Evolutionary conservation across 1,139 yeast genomes (phyloP), one percentile per base, ranked within the genome.

Genomic region (Suhomyces taliae): DNA sequence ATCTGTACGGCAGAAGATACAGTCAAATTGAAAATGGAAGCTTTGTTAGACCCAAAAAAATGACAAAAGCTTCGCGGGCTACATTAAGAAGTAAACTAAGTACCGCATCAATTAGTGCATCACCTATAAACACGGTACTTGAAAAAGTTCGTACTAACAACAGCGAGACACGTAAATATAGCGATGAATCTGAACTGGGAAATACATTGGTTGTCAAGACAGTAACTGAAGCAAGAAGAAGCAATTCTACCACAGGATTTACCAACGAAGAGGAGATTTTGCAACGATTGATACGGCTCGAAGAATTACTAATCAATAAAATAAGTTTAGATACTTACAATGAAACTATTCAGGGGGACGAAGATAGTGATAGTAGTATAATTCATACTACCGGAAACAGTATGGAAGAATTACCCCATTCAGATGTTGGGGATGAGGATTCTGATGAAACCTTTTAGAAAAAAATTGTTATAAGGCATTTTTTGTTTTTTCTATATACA

Each of bases 21-120:
- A 53, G 57, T 29, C 54, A 53, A 15, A 44, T 52, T 19, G 57
- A 53, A 19, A 46, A 47, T 32, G 41, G 33, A 2, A 36, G 41
- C 12, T 49, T 43, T 32, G 33, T 33, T 34, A 40, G 42, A 10
- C 49, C 48, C 37, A 47, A 45, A 19, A 41, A 40, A 15, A 26
- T 45, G 42, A 36, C 44, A 32, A 19, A 32, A 14, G 43, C 34
- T 15, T 45, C 44, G 2, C 38, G 36, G 37, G 41, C 38, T 27
- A 69, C 74, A 0, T 49, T 70, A 14, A 60, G 65, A 2, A 48
- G 52, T n/a, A 65, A 67, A 45, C 57, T 66, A 46, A 60, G 69
- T 40, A 64, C 70, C 37, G 72, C 72, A 10, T 69, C 74, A 5
- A 69, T 49, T 66, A 12, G 52, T 66, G 39, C 54, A 59, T 27